Conservation (phyloP, 345 rosid species). For the Lepidium sativum region DNA sequence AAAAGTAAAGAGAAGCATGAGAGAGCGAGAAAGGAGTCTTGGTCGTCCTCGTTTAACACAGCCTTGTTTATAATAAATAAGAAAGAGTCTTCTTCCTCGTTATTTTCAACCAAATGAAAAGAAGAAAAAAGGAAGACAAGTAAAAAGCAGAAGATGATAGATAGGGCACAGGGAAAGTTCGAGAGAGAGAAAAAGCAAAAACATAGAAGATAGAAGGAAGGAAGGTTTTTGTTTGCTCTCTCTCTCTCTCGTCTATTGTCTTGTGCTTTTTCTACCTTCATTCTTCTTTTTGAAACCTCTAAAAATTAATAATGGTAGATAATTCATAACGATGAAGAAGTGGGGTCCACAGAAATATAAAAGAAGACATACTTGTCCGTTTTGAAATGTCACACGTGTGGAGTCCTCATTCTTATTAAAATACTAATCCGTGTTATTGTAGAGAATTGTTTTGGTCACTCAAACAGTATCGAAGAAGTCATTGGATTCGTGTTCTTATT, state of each 20-base stretch:
- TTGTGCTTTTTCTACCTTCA: conserved; percentile 10
- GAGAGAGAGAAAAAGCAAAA: background rate
- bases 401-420: too few species aligned
- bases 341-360: conserved; percentile 4
- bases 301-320: background rate
- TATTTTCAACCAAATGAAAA: background rate
- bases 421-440: too few species aligned
- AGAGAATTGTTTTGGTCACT: too few species aligned
- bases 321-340: too few species aligned
- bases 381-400: too few species aligned
- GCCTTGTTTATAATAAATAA: background rate
- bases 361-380: too few species aligned
- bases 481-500: too few species aligned
- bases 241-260: background rate
- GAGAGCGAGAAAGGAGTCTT: background rate
- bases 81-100: conserved; percentile 3
- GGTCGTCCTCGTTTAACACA: background rate
- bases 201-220: background rate
- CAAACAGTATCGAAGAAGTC: too few species aligned
- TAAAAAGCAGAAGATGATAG: conserved; percentile 14
- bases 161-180: conserved; percentile 11
- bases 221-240: background rate
- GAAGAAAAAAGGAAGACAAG: background rate
- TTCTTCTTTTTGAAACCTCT: background rate
- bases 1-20: background rate